Base-by-base conservation (phyloP, 345 rosid species). In the Murraya koenigii region DNA sequence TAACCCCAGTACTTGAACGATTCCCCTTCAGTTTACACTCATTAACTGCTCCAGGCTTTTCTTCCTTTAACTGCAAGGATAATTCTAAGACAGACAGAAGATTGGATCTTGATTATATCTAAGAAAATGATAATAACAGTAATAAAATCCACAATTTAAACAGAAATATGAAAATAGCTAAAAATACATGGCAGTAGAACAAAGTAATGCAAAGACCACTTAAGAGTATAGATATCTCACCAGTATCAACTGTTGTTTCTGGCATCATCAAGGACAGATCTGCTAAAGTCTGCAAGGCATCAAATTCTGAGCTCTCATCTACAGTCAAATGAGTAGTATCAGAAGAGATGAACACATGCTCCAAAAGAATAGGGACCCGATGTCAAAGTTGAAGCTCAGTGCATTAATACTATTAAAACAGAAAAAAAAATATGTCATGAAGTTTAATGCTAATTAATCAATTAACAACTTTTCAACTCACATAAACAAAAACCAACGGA, bases 221-320 rank as follows among this genome's bases (percentile, higher is more conserved):
- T 73, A 76, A 76, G 69, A 75, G 82, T 74, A 76, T 71, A 65
- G 39, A 80, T 76, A 73, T 75, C 89, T 73, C 81, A 92, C 97
- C 91, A 35, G 89, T 89, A 65, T 92, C 94, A 4, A 86, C 81
- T 55, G 90, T 84, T 81, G 88, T 82, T 74, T 90, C 91, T 71
- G 96, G 93, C 88, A 88, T 83, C 93, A 89, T 86, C 86, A 93
- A 83, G 70, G 94, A 91, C 62, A 93, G 71, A 85, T 91, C 92
- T 61, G 94, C 95, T 60, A 90, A 80, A 32, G 94, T 88, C 86
- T 92, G 90, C 81, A 92, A 88, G 71, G 97, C 97, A 85, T 90
- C 94, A 64, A 90, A 90, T 71, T 89, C 86, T 59, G 85, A 72
- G 71, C 84, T 91, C 82, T 89, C 92, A 82, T 84, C 94, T 90